phyloP scores from a whole-genome alignment of 768 basidiomycete species.

The Pleurotus salmoneostramineus region DNA sequence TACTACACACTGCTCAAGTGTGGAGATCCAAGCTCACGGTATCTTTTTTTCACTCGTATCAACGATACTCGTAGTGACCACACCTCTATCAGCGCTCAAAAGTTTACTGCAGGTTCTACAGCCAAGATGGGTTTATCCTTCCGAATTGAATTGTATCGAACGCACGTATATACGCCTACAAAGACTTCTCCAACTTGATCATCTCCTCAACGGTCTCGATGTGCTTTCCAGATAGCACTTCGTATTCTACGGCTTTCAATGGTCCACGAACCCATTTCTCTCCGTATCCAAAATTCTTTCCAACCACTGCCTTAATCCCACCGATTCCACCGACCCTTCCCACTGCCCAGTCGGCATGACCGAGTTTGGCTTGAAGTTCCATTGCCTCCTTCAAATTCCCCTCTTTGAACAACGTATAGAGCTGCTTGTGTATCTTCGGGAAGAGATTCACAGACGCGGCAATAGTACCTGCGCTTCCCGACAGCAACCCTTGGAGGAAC shows the following conservation, averaged over 20 bases:
- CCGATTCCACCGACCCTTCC: slow-evolving; percentile 64
- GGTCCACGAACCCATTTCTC: slow-evolving; percentile 43
- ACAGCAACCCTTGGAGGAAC: slow-evolving; percentile 57
- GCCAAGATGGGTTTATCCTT: slow-evolving; percentile 20
- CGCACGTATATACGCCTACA: slow-evolving; percentile 13
- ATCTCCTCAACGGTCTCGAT: slow-evolving; percentile 39
- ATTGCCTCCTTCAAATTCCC: slow-evolving; percentile 58
- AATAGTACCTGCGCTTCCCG: slow-evolving; percentile 63
- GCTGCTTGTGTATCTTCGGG: slow-evolving; percentile 51
- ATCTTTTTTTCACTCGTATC: slow-evolving; percentile 7
- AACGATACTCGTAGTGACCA: no score
- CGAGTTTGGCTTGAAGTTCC: slow-evolving; percentile 54
- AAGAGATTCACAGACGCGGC: slow-evolving; percentile 59
- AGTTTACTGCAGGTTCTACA: slow-evolving; percentile 36
- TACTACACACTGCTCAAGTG: slow-evolving; percentile 32
- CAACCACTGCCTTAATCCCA: slow-evolving; percentile 62
- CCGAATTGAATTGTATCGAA: neutral
- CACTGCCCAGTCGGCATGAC: slow-evolving; percentile 64
- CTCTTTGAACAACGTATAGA: slow-evolving; percentile 46
- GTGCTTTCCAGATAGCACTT: slow-evolving; percentile 32
- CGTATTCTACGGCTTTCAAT: slow-evolving; percentile 34
- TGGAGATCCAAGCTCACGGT: slow-evolving; percentile 41
- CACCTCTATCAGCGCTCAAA: slow-evolving; percentile 25
- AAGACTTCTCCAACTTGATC: slow-evolving; percentile 40
- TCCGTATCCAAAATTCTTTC: slow-evolving; percentile 65